A percentile compares a stretch with the other conserved stretches of the same genome.
phyloP scores from a whole-genome alignment of 169 alveolate species.

The Hepatocystis sp. region DNA sequence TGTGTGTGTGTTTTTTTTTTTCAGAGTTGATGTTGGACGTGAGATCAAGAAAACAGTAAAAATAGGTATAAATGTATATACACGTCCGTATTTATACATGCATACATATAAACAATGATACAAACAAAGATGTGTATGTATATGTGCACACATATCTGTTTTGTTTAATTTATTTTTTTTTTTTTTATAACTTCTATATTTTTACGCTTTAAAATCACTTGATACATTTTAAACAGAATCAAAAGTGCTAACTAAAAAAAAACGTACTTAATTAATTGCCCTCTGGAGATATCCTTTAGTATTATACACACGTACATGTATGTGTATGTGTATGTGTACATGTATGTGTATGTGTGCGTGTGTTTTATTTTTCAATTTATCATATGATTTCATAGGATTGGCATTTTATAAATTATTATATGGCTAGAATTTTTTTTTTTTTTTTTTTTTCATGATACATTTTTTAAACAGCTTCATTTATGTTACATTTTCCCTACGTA shows the following conservation, averaged over 20 bases:
- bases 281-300: background rate
- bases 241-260: constrained; percentile 27
- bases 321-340: no score
- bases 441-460: no score
- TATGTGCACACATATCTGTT: background rate
- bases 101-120: background rate
- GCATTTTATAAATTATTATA: background rate
- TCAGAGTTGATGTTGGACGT: constrained; percentile 55
- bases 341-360: no score
- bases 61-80: constrained; percentile 19
- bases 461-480: no score
- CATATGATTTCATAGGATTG: background rate
- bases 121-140: background rate
- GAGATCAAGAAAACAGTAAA: constrained; percentile 59
- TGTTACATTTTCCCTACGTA: no score
- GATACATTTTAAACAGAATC: constrained; percentile 36
- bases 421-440: background rate
- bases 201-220: background rate
- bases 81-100: no score
- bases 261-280: background rate
- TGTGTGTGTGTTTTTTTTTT: no score
- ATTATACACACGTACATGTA: no score
- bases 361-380: no score
- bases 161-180: constrained; percentile 1
- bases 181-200: no score